Base-by-base conservation (phyloP, 768 basidiomycete genomes). In the Mycena latifolia region DNA sequence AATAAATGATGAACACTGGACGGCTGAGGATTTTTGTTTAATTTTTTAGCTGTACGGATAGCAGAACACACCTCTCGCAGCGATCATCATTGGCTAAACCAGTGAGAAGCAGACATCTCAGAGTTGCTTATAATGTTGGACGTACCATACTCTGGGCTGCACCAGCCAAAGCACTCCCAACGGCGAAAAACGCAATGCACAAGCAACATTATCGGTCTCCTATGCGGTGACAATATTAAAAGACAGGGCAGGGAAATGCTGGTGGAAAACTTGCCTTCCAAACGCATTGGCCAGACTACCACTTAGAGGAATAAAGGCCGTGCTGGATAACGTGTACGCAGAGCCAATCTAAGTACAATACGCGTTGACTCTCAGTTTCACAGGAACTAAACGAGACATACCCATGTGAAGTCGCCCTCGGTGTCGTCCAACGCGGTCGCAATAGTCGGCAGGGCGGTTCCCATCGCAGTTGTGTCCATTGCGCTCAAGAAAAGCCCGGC, bases 161-260 rank as follows among this genome's bases (percentile, higher is more conserved):
- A 3, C 84, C 85, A 3, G 76, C 77, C 2, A 86, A 41, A 11
- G 78, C 81, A n/a, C 79, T 81, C 0, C 84, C 84, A 22, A 82
- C 46, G 0, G 79, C 78, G 54, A 82, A 83, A 14, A 80, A 62
- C 6, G 65, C 62, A 12, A 82, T 71, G 17, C 47, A 50, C 0
- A 70, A 11, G 2, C n/a, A 82, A 56, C 47, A 79, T 66, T 25
- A 75, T 64, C 1, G 77, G 75, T 24, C 73, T 72, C n/a, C 58
- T 63, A n/a, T n/a, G n/a, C n/a, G n/a, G n/a, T 51, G 1, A 1
- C 7, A 46, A 27, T 25, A 17, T n/a, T 53, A 29, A 6, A 22
- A 1, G 3, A 27, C 9, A 1, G 11, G 2, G 12, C 27, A 14
- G n/a, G 28, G 8, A 2, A 52, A n/a, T n/a, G n/a, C n/a, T 27